Conservation (phyloP, 179 eudicot species). For the Beta macrorhiza region DNA sequence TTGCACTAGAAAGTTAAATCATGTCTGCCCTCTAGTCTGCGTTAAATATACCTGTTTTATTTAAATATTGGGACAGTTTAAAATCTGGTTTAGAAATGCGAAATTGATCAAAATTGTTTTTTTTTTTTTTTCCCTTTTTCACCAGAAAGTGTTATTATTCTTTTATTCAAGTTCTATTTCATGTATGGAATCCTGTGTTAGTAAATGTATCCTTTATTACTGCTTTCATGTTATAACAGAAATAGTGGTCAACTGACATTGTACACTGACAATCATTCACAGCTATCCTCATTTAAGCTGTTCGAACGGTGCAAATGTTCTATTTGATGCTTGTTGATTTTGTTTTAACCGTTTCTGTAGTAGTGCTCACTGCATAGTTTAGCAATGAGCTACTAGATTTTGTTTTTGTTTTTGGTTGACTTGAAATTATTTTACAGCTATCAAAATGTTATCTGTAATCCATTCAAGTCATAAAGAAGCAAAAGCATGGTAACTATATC, state of each 20-base stretch:
- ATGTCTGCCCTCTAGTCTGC: too few species aligned
- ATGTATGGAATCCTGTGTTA: background rate
- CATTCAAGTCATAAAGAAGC: slow-evolving; percentile 1
- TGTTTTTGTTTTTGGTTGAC: background rate
- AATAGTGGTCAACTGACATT: background rate
- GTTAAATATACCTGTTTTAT: too few species aligned
- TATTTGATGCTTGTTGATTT: slow-evolving; percentile 6
- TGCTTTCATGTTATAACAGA: background rate
- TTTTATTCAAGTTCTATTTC: background rate
- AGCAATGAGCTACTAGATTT: background rate
- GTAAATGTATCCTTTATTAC: background rate
- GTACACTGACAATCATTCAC: background rate
- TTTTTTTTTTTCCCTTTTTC: background rate
- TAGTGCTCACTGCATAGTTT: background rate
- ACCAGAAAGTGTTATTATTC: background rate
- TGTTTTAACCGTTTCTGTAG: background rate
- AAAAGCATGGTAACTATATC: background rate
- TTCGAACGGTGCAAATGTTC: background rate
- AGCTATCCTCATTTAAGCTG: background rate
- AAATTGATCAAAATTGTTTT: too few species aligned
- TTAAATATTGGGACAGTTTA: too few species aligned
- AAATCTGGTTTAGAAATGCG: too few species aligned
- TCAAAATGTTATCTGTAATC: background rate
- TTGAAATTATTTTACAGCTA: background rate
- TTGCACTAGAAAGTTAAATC: background rate